These are phyloP conservation scores for Nasturtium officinale DNA, from an alignment of 345 rosid genomes.

Conservation along the genomic window DNA sequence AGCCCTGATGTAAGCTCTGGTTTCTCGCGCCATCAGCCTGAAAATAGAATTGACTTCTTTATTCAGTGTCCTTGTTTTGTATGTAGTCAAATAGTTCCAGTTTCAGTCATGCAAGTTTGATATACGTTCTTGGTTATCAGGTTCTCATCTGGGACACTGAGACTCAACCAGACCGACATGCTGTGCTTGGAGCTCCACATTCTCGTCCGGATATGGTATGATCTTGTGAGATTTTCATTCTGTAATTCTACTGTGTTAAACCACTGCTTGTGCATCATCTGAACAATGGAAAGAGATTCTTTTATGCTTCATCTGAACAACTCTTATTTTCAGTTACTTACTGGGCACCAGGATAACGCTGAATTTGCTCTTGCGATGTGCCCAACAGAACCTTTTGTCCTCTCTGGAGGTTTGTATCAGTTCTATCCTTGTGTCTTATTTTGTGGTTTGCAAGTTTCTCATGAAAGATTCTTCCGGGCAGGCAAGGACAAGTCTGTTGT, in stretches of 20 bases:
- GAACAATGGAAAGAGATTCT: background rate
- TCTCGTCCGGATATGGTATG: conserved; percentile 91
- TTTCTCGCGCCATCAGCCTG: too few relatives aligned
- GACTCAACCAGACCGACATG: conserved; percentile 91
- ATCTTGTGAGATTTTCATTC: background rate
- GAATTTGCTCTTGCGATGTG: conserved; percentile 98
- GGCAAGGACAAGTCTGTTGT: conserved; percentile 92
- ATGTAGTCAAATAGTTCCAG: conserved; percentile 15
- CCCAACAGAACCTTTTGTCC: conserved; percentile 88
- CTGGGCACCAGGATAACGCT: conserved; percentile 93
- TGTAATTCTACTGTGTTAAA: background rate
- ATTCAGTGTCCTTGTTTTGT: background rate
- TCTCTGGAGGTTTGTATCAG: conserved; percentile 77
- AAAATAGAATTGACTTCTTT: too few relatives aligned
- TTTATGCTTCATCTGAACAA: conserved; percentile 20
- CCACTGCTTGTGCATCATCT: conserved; percentile 10
- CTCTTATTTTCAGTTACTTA: conserved; percentile 62
- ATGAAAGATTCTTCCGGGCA: conserved; percentile 42
- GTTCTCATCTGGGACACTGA: conserved; percentile 96
- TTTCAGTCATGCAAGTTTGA: conserved; percentile 19
- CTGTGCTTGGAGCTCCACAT: conserved; percentile 81
- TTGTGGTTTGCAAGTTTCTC: conserved; percentile 28
- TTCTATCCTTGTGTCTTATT: background rate
- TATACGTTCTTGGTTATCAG: conserved; percentile 51
- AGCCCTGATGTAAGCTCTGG: conserved; percentile 71